phyloP scores from a whole-genome alignment of 208 protist genomes.

The Trypanosoma congolense region DNA sequence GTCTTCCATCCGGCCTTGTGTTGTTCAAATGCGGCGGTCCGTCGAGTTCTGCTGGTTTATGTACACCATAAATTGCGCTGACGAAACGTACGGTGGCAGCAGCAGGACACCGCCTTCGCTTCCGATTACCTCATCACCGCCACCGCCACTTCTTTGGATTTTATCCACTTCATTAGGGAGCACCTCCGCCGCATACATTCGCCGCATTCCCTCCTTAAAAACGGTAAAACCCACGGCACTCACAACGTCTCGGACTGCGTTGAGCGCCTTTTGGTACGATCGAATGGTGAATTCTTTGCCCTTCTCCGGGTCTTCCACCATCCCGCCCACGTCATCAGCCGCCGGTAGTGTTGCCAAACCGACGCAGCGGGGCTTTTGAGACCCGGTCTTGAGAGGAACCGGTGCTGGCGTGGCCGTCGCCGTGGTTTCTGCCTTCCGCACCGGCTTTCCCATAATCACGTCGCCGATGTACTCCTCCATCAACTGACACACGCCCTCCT shows the following conservation, averaged over 20 bases:
- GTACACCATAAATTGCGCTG: constrained; percentile 14
- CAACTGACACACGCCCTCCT: constrained; percentile 84
- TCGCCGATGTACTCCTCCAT: constrained; percentile 67
- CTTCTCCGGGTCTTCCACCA: constrained; percentile 31
- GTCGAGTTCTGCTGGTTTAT: constrained; percentile 2
- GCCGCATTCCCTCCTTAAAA: constrained; percentile 28
- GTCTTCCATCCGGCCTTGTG: no score
- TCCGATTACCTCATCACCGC: no score
- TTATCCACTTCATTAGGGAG: constrained; percentile 13
- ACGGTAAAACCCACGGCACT: constrained; percentile 29
- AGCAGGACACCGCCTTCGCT: background rate
- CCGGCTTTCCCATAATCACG: constrained; percentile 36
- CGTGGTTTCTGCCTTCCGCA: constrained; percentile 11
- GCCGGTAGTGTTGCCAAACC: background rate
- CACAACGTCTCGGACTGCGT: constrained; percentile 30
- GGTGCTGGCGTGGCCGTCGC: constrained; percentile 1
- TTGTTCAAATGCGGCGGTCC: background rate
- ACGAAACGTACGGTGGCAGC: constrained; percentile 14
- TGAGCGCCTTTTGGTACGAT: constrained; percentile 56
- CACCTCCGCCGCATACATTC: constrained; percentile 28
- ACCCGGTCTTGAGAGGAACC: background rate
- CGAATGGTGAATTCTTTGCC: constrained; percentile 68
- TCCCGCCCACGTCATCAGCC: background rate
- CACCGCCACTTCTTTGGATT: no score
- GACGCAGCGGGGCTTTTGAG: constrained; percentile 1